These are phyloP conservation scores for Zygosaccharomyces gambellarensis DNA, from an alignment of 805 yeast genomes.

Conservation along the genomic window DNA sequence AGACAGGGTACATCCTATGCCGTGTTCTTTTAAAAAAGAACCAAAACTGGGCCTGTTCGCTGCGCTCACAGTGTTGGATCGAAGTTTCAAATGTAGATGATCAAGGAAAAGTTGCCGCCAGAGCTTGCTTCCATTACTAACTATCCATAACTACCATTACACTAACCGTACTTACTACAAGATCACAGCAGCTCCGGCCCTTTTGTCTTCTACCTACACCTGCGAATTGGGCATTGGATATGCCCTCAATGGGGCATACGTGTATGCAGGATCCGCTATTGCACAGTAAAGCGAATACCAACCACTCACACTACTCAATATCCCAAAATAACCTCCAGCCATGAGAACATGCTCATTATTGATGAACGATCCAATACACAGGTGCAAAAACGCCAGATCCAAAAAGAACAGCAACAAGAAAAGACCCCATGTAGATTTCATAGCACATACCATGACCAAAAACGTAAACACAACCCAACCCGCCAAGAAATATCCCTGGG, in stretches of 20 bases:
- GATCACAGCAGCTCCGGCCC: neutral
- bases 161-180: neutral
- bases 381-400: conserved; percentile 49
- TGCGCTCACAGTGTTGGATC: no score
- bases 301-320: conserved; percentile 51
- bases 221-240: conserved; percentile 48
- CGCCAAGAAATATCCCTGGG: conserved; percentile 52
- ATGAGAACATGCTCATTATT: conserved; percentile 39
- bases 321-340: conserved; percentile 63
- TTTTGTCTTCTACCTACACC: neutral
- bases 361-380: conserved; percentile 50
- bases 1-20: no score
- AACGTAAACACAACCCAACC: conserved; percentile 66
- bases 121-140: neutral
- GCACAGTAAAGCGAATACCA: conserved; percentile 64
- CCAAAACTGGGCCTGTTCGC: no score
- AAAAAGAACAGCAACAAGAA: conserved; percentile 50
- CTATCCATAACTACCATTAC: neutral
- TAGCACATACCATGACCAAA: conserved; percentile 51
- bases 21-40: no score
- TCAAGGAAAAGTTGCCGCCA: no score
- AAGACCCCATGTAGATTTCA: conserved; percentile 57
- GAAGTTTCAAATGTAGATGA: no score
- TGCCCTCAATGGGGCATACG: conserved; percentile 51
- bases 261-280: conserved; percentile 53